These are phyloP conservation scores for Cladosporium sp. DNA, from an alignment of 2,329 filamentous ascomycete genomes.

Conservation along the genomic window DNA sequence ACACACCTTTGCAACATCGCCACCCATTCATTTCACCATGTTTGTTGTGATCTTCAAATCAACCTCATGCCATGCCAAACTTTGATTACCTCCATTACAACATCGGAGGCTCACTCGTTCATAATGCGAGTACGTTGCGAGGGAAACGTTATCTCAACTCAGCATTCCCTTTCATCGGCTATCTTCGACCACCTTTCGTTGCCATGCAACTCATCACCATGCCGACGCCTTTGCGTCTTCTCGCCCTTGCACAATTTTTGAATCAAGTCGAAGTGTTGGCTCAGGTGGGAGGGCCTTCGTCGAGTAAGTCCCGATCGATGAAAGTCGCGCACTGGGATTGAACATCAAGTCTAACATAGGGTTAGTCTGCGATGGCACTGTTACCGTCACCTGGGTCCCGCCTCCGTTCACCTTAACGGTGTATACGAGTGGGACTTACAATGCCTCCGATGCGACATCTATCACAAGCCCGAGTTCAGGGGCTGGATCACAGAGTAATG, in stretches of 20 bases:
- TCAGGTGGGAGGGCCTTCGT: not conserved
- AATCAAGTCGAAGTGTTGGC: not conserved
- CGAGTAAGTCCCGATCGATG: not conserved
- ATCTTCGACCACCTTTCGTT: not conserved
- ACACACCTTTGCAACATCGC: too few relatives aligned
- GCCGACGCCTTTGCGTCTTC: not conserved
- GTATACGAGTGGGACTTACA: conserved; percentile 2
- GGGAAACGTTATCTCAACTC: conserved; percentile 20
- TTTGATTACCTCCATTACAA: conserved; percentile 17
- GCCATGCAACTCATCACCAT: conserved; percentile 5
- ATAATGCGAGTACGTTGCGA: conserved; percentile 24
- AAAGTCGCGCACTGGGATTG: not conserved
- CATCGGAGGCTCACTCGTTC: conserved; percentile 23
- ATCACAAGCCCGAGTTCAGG: too few relatives aligned
- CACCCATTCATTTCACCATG: not conserved
- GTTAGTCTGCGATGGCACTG: not conserved
- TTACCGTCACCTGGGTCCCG: conserved; percentile 3
- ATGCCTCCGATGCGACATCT: not conserved
- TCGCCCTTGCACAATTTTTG: not conserved
- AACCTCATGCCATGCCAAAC: conserved; percentile 19
- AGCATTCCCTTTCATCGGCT: conserved; percentile 12
- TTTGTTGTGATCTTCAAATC: conserved; percentile 17
- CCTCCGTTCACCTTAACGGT: conserved; percentile 7
- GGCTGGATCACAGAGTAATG: too few relatives aligned
- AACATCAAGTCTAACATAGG: not conserved